Base-by-base conservation (phyloP, 2,329 filamentous ascomycete species). In the Colletotrichum lupini region DNA sequence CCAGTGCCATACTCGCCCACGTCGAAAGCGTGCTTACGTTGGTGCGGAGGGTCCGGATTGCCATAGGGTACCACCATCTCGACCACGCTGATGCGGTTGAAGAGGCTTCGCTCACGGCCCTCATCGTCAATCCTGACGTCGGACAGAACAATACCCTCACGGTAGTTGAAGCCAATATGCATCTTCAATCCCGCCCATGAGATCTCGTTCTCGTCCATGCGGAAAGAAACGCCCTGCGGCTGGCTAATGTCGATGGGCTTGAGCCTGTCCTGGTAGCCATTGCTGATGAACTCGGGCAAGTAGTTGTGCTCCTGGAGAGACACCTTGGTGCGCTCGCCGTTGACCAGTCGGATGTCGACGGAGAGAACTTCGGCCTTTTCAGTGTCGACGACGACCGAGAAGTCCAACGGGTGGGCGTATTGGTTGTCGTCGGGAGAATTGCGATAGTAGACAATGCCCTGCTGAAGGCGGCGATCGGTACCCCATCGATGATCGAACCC, bases 371-470 rank as follows among this genome's bases (percentile, higher is more conserved):
- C 81, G 69, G 82, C 78, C 22, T 82, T 87, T 49, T 83, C 79
- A 1, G 84, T 83, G 75, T 88, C 86, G 82, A 88, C 83, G 5
- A 88, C 78, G 19, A 82, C 81, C 87, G 59, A 82, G 53, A 85
- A 81, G 37, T 83, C 83, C 24, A 88, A 78, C 2, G 87, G 87
- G 69, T 84, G 66, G 42, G 66, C 66, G 26, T 68, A 68, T 56
- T 68, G 66, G n/a, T 68, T 68, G 82, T 95, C 93, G 76, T 93
- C 91, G 16, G 90, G 79, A 73, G 93, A 89, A 46, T 92, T 92
- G 52, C 94, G 90, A 80, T 95, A 95, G 84, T 95, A 95, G 88
- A 94, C 94, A 32, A 96, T 85, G 14, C 93, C 94, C 84, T 96
- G 94, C 82, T 96, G 94, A 9, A 95, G 87, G 70, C 94, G 89